Base-by-base conservation (phyloP, 495 filamentous ascomycete species). In the Neurospora discreta region DNA sequence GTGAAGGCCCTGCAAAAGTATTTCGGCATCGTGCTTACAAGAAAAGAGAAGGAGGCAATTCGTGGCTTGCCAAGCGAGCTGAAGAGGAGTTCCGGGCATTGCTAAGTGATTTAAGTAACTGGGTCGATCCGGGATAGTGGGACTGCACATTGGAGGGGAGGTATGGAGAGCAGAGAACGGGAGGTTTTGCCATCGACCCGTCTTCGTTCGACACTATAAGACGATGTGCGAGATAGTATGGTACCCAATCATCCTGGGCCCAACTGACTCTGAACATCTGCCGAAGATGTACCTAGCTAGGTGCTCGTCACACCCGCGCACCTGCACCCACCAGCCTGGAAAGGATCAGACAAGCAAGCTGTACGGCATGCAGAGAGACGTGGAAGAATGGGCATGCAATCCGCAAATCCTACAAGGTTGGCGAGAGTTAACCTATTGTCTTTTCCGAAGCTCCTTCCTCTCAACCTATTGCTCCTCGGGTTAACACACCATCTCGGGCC, bases 1-100 rank as follows among this genome's bases (percentile, higher is more conserved):
- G 70, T 86, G 9, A 69, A 78, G 43, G 89, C 85, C 18, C 74
- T 92, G 71, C 76, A 77, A 43, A 82, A 82, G 75, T 87, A 85
- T 72, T 91, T 91, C 73, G 84, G 81, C 9, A 86, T 92, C 68
- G 74, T 78, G 10, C 77, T 92, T 13, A 83, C 74, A 0, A 74
- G 78, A 23, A 78, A 81, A 69, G 89, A 91, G 73, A 79, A 81
- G 38, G 78, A 76, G 38, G 89, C 84, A 0, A 91, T 92, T 69
- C 78, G 74, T 8, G 87, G 88, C 0, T 77, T 86, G 71, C 71
- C 77, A 39, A 86, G 84, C 39, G 82, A 90, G 80, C 58, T 85
- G 44, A 75, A 69, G 70, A 23, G 11, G n/a, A 73, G 60, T 18
- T 23, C n/a, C 23, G 42, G 30, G 3, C 69, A 73, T 68, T 73